These are phyloP conservation scores for Verruconis gallopava DNA, from an alignment of 2,329 filamentous ascomycete species.

Conservation along the genomic window DNA sequence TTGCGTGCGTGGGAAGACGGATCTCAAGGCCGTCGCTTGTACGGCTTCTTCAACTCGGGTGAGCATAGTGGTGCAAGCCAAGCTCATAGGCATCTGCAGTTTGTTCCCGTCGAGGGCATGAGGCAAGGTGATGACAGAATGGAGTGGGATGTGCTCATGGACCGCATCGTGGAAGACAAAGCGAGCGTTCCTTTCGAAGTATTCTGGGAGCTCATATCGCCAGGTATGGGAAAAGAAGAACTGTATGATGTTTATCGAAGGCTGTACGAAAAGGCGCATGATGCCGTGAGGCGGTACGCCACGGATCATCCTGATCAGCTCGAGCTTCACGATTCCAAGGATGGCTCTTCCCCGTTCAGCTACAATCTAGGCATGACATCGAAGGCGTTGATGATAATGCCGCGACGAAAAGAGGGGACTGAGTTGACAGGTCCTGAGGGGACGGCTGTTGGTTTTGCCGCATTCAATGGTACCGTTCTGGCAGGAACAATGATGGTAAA, in stretches of 20 bases:
- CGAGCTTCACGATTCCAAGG: conserved; percentile 16
- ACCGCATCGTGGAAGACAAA: conserved; percentile 14
- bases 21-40: conserved; percentile 32
- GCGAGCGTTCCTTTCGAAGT: conserved; percentile 31
- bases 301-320: conserved; percentile 22
- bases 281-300: conserved; percentile 27
- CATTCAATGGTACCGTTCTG: conserved; percentile 44
- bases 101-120: conserved; percentile 56
- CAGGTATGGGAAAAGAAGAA: conserved; percentile 25
- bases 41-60: conserved; percentile 60
- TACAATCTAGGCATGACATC: conserved; percentile 47
- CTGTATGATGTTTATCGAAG: conserved; percentile 23
- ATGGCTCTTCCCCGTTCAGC: conserved; percentile 35
- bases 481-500: conserved; percentile 49
- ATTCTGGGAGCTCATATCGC: conserved; percentile 29
- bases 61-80: conserved; percentile 57
- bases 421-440: conserved; percentile 27
- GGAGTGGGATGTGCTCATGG: conserved; percentile 9
- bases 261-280: conserved; percentile 22
- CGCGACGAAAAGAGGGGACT: conserved; percentile 33
- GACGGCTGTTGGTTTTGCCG: conserved; percentile 29
- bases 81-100: conserved; percentile 57
- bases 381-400: conserved; percentile 40
- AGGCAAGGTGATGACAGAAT: conserved; percentile 20
- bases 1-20: conserved; percentile 40